These are phyloP conservation scores for Ophiocordyceps camponoti-floridani DNA, from an alignment of 2,329 filamentous ascomycete species.

Conservation along the genomic window DNA sequence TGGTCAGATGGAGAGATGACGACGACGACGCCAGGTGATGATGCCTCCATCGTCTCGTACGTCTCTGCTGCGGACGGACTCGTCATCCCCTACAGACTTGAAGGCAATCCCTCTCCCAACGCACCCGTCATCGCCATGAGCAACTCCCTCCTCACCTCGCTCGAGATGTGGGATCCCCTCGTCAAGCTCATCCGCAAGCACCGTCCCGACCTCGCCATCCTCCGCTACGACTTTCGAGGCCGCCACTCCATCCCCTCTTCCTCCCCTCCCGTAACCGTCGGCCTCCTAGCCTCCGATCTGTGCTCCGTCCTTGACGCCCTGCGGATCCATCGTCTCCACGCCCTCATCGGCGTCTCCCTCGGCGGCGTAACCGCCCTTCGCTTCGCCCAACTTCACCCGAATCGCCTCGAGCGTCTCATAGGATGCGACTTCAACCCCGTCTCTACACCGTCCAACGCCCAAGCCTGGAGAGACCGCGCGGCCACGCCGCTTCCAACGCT, in stretches of 20 bases:
- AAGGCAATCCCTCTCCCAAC: slow-evolving; percentile 47
- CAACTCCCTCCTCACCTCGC: slow-evolving; percentile 65
- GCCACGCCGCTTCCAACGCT: slow-evolving; percentile 48
- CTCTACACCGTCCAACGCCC: slow-evolving; percentile 55
- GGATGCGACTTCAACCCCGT: slow-evolving; percentile 65
- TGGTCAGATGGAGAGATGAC: slow-evolving; percentile 24
- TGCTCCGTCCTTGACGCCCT: slow-evolving; percentile 47
- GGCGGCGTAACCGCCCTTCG: slow-evolving; percentile 65
- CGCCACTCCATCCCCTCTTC: slow-evolving; percentile 32
- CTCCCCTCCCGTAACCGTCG: slow-evolving; percentile 36
- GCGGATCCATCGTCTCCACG: slow-evolving; percentile 46
- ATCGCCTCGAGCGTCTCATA: slow-evolving; percentile 41
- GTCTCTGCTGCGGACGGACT: slow-evolving; percentile 53
- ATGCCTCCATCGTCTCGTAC: slow-evolving; percentile 46
- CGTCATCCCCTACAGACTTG: slow-evolving; percentile 52
- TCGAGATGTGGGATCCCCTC: slow-evolving; percentile 67
- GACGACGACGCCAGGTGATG: slow-evolving; percentile 29
- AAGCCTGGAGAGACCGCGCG: slow-evolving; percentile 65
- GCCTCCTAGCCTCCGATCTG: slow-evolving; percentile 51
- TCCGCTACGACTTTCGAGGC: slow-evolving; percentile 65
- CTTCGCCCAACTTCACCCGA: slow-evolving; percentile 48
- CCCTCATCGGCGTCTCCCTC: slow-evolving; percentile 60
- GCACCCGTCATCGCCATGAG: slow-evolving; percentile 59
- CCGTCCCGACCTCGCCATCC: slow-evolving; percentile 49
- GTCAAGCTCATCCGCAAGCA: slow-evolving; percentile 39